Evolutionary conservation across 371 early-diverging fungal species (phyloP).

Genomic region (Encephalitozoon romaleae): DNA sequence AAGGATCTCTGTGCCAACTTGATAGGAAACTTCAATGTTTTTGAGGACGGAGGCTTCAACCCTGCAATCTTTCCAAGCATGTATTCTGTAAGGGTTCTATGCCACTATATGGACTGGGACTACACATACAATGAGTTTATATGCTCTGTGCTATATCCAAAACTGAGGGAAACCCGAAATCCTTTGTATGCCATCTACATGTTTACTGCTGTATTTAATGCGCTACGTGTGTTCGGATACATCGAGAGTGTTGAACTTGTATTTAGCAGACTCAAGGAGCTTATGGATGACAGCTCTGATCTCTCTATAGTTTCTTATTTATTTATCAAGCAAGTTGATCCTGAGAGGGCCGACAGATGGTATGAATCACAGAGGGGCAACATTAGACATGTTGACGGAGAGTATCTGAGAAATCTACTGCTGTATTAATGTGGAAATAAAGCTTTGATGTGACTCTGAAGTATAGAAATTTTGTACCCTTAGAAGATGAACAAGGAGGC

Average conservation of each 20-base stretch:
- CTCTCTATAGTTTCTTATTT: constrained; percentile 37
- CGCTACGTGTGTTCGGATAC: constrained; percentile 35
- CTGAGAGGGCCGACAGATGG: not conserved
- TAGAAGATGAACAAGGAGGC: constrained; percentile 48
- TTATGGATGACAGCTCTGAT: constrained; percentile 19
- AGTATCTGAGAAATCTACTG: not conserved
- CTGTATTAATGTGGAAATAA: constrained; percentile 10
- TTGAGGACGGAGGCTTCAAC: not conserved
- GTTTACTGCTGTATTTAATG: constrained; percentile 36
- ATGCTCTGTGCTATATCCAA: constrained; percentile 31
- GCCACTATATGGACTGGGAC: constrained; percentile 60
- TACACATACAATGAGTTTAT: constrained; percentile 59
- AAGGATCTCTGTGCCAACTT: constrained; percentile 6
- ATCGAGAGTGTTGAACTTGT: constrained; percentile 49
- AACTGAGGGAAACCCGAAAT: constrained; percentile 16
- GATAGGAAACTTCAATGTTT: not conserved
- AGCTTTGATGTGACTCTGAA: not conserved
- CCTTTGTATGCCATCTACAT: constrained; percentile 39
- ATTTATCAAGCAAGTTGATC: constrained; percentile 51
- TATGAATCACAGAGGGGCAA: not conserved
- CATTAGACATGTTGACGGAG: not conserved
- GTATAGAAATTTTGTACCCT: constrained; percentile 26
- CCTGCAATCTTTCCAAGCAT: constrained; percentile 10
- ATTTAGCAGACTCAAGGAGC: constrained; percentile 16
- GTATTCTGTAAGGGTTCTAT: constrained; percentile 41